These are phyloP conservation scores for Vishniacozyma victoriae DNA, from an alignment of 768 basidiomycete genomes.

Conservation along the genomic window DNA sequence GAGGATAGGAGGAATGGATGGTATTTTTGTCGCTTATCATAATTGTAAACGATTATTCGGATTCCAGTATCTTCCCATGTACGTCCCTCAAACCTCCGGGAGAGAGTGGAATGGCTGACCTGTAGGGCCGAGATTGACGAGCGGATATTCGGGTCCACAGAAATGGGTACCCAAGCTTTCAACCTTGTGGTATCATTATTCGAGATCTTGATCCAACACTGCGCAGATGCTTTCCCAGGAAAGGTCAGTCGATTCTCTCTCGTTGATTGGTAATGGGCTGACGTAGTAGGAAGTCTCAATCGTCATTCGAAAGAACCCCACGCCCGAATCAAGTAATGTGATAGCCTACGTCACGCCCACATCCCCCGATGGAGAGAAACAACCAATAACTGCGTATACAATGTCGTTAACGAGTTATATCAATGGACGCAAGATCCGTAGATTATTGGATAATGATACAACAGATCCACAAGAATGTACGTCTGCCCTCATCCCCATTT, in stretches of 20 bases:
- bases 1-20: conserved; percentile 95
- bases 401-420: background rate
- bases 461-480: background rate
- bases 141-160: conserved; percentile 61
- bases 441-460: background rate
- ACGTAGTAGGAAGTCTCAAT: conserved; percentile 3
- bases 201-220: conserved; percentile 61
- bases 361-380: conserved; percentile 5
- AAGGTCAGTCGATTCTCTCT: conserved; percentile 52
- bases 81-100: conserved; percentile 1
- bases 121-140: conserved; percentile 72
- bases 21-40: conserved; percentile 56
- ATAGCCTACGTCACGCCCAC: background rate
- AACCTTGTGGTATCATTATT: conserved; percentile 64
- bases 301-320: background rate
- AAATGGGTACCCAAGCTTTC: conserved; percentile 69
- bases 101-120: background rate
- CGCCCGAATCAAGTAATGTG: background rate
- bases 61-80: conserved; percentile 82
- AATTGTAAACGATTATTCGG: conserved; percentile 83
- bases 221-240: conserved; percentile 58
- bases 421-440: background rate
- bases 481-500: background rate
- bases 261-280: conserved; percentile 1
- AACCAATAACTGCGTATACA: background rate